Base-by-base conservation (phyloP, 768 basidiomycete genomes). In the Tylopilus plumbeoviolaceoides region DNA sequence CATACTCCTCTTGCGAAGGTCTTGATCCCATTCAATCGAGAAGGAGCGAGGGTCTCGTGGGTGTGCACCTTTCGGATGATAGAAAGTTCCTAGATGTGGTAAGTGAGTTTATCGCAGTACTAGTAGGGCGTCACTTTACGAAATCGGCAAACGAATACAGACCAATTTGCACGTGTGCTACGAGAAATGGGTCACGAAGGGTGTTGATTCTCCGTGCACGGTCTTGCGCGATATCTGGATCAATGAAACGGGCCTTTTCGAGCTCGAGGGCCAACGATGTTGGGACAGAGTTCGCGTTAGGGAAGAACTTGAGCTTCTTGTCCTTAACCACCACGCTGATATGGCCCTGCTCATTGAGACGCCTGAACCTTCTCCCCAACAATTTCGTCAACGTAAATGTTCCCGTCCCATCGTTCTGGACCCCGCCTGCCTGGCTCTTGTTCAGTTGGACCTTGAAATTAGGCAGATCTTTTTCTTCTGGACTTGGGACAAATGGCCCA, bases 161-260 rank as follows among this genome's bases (percentile, higher is more conserved):
- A 21, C 89, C 89, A 55, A 90, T 83, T 65, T 91, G 89, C 39
- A 91, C 71, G 9, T 72, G 71, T 50, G 79, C 74, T 11, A 91
- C 72, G 28, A 83, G 80, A 21, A 89, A 69, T 11, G 71, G 72
- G 7, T 75, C 68, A 15, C 76, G 63, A 11, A 86, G 71, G 4
- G 73, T 66, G 23, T 65, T 59, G 10, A 82, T 59, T 36, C 71
- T 85, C 25, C 64, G 46, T 48, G 70, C 65, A 48, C 74, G 79
- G 40, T 79, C 73, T 63, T 78, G 75, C 45, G 80, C 82, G 3
- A 77, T 72, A 25, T 78, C 73, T 0, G 85, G 83, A 54, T 80
- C 65, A 15, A 82, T 70, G 55, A 77, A 86, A 0, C 75, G 79
- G 0, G 81, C 80, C 62, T 81, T 84, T 46, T 71, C 68, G 38